Percentiles rank a stretch among this genome's conserved stretches.
phyloP scores from a whole-genome alignment of 306 rosid genomes.

The Quercus variabilis region DNA sequence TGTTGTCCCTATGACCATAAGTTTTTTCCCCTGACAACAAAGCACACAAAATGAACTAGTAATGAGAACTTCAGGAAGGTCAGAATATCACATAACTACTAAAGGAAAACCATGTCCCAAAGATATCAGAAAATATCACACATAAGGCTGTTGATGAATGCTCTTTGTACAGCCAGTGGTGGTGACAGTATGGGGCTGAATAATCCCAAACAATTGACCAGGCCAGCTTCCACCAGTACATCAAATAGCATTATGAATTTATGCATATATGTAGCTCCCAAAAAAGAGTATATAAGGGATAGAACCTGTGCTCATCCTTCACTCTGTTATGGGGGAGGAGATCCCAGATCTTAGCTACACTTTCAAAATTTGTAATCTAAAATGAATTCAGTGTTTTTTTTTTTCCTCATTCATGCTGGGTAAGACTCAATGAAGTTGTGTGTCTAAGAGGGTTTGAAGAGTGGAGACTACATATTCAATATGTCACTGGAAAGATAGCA shows the following conservation, averaged over 20 bases:
- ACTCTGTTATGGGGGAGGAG: not conserved
- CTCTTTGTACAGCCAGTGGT: conserved; percentile 14
- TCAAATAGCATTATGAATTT: not conserved
- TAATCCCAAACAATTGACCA: conserved; percentile 4
- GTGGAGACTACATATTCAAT: not conserved
- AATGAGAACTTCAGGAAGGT: conserved; percentile 5
- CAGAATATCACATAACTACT: not conserved
- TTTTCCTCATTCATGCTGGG: too few species aligned
- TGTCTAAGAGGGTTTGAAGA: too few species aligned
- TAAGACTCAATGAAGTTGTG: too few species aligned
- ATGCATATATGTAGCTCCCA: not conserved
- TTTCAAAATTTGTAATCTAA: too few species aligned
- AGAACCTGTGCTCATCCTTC: not conserved
- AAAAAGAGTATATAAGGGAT: not conserved
- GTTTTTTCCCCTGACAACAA: conserved; percentile 81
- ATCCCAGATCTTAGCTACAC: too few species aligned
- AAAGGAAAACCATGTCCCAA: not conserved
- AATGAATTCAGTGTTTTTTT: too few species aligned
- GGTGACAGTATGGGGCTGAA: conserved; percentile 21
- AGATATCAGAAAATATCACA: not conserved
- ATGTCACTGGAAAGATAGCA: not conserved
- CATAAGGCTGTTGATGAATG: not conserved
- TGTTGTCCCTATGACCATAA: conserved; percentile 86
- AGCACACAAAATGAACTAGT: conserved; percentile 10
- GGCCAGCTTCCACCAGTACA: conserved; percentile 4